These are phyloP conservation scores for Nakaseomyces uthaithaninus DNA, from an alignment of 1,139 yeast genomes.

Conservation along the genomic window DNA sequence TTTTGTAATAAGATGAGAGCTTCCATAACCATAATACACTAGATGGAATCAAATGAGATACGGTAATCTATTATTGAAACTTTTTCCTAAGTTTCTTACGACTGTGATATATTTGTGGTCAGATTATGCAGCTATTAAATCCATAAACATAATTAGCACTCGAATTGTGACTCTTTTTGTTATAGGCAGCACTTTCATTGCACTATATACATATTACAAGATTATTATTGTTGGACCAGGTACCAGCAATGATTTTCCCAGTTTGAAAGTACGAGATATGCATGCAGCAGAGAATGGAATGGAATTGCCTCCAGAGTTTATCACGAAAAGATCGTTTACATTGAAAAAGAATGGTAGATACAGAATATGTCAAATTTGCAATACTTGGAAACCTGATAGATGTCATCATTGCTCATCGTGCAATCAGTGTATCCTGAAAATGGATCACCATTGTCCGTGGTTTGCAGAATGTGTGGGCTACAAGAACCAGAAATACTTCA, in stretches of 20 bases:
- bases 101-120: constrained; percentile 21
- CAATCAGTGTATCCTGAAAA: constrained; percentile 58
- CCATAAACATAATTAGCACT: constrained; percentile 15
- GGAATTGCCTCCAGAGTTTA: constrained; percentile 36
- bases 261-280: constrained; percentile 32
- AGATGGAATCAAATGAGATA: neutral
- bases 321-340: constrained; percentile 33
- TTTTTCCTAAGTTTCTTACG: constrained; percentile 26
- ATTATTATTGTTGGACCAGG: constrained; percentile 59
- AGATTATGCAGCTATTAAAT: constrained; percentile 14
- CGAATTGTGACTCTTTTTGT: constrained; percentile 8
- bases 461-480: constrained; percentile 84
- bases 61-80: neutral
- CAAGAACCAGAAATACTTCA: constrained; percentile 66
- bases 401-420: constrained; percentile 83
- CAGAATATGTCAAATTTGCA: constrained; percentile 65
- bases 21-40: no score
- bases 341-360: constrained; percentile 38
- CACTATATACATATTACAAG: constrained; percentile 42
- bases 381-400: constrained; percentile 88
- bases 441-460: constrained; percentile 98
- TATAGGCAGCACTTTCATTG: constrained; percentile 10
- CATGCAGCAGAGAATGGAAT: constrained; percentile 27
- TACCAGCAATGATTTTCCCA: constrained; percentile 45
- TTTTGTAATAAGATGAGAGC: no score